Conservation (phyloP, 768 basidiomycete species). For the Lactarius indigo region DNA sequence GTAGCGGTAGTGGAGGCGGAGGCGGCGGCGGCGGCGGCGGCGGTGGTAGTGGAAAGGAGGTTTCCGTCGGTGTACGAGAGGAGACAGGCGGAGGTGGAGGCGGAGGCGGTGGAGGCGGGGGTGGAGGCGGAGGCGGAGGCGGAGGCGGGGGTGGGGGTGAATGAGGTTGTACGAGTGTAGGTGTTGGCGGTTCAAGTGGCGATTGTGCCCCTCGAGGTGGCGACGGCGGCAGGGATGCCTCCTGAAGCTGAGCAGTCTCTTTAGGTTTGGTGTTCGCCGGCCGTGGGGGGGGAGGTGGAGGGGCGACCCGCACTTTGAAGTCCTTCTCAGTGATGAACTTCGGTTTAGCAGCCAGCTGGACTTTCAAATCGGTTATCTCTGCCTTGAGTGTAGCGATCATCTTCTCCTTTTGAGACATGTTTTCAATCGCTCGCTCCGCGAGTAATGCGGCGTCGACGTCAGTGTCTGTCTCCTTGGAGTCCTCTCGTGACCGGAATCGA, state of each 20-base stretch:
- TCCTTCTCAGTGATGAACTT: constrained; percentile 58
- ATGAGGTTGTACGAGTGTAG: constrained; percentile 33
- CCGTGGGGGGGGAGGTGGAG: constrained; percentile 56
- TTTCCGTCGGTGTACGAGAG: neutral
- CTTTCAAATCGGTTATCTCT: constrained; percentile 50
- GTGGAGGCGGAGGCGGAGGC: constrained; percentile 18
- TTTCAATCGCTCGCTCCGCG: constrained; percentile 67
- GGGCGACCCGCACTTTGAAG: constrained; percentile 63
- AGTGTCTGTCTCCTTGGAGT: constrained; percentile 44
- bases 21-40: neutral
- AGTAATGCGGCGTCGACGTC: constrained; percentile 67
- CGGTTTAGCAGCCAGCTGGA: constrained; percentile 48
- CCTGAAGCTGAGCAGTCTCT: constrained; percentile 4
- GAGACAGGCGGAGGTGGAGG: constrained; percentile 1
- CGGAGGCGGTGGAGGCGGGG: neutral
- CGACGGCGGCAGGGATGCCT: neutral
- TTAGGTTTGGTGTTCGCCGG: constrained; percentile 27
- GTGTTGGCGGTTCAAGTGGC: constrained; percentile 21
- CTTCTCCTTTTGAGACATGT: constrained; percentile 62
- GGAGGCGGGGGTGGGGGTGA: constrained; percentile 25
- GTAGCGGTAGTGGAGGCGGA: constrained; percentile 9
- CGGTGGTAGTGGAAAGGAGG: neutral
- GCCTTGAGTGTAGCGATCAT: constrained; percentile 51
- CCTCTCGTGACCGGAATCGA: constrained; percentile 61
- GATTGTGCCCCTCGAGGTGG: constrained; percentile 24